Percentiles rank a stretch among this genome's conserved stretches.
Conservation (phyloP, 176 grass and related monocot species). For the Rhipidocladum racemiflorum region DNA sequence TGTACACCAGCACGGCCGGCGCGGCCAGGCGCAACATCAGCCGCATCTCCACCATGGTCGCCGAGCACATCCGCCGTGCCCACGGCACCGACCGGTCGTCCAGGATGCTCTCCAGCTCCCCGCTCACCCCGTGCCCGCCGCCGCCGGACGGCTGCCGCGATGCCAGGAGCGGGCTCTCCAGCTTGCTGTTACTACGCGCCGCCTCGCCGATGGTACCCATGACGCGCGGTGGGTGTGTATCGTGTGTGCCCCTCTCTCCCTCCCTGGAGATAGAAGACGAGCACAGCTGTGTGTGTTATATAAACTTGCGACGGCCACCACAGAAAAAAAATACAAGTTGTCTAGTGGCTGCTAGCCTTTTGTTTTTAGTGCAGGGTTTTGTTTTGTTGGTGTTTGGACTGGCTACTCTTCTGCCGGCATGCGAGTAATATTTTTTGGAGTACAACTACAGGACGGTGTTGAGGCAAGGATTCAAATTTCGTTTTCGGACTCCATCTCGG, state of each 20-base stretch:
- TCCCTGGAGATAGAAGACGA: neutral
- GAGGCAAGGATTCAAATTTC: too few species aligned
- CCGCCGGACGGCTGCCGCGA: neutral
- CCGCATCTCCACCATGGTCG: conserved; percentile 41
- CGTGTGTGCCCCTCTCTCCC: neutral
- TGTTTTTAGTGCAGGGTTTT: neutral
- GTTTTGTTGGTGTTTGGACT: too few species aligned
- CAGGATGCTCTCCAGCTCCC: conserved; percentile 56
- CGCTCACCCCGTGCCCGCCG: conserved; percentile 14
- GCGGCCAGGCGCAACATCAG: conserved; percentile 43
- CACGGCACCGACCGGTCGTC: conserved; percentile 35
- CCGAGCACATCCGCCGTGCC: conserved; percentile 26
- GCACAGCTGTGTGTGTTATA: neutral
- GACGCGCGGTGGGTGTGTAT: neutral
- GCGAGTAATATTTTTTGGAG: too few species aligned
- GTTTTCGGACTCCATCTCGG: too few species aligned
- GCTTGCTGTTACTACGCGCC: neutral
- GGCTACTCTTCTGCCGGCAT: too few species aligned
- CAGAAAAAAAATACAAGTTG: neutral
- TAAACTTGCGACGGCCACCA: neutral
- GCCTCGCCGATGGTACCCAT: neutral
- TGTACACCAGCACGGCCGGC: conserved; percentile 64
- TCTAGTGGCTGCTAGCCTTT: neutral
- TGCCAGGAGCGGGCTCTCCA: conserved; percentile 29
- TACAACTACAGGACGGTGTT: too few species aligned